Evolutionary conservation across 78 protist species (phyloP), one percentile per base, ranked within the genome.

Genomic region (Emiliania huxleyi): DNA sequence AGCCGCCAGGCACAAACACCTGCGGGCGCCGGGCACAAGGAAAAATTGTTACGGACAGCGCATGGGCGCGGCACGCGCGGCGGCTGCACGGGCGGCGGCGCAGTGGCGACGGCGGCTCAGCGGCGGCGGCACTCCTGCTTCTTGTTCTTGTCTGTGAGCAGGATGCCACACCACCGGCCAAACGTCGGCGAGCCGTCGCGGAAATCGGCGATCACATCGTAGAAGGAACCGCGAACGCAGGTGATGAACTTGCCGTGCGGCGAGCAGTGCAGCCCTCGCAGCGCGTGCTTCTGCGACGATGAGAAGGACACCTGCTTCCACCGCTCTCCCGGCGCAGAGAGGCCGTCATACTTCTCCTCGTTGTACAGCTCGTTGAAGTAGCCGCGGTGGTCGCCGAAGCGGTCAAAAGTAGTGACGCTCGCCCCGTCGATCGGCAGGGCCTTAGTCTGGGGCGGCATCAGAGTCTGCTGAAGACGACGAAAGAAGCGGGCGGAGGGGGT

Each of bases 361-460:
- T 90, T 90, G 81, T 23, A 90, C 29, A 90, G 83, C 85, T 90
- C 92, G 44, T 90, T 43, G 92, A 90, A 90, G 23, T 90, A 90
- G 21, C 92, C 92, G 22, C 92, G 75, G 23, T 19, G 38, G 55
- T 90, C 92, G 62, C 92, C 92, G 81, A 21, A 90, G n/a, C 92
- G 18, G 48, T 77, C 85, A 48, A 77, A 77, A 1, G 22, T 37
- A 29, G 85, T 77, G 35, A 77, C 85, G 46, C 33, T 15, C 85
- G 85, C 85, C 46, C 85, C 85, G 43, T 6, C 29, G 29, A 77
- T 48, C 1, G 85, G 48, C 37, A 77, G 48, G 33, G 0, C 46
- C n/a, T 18, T 21, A 18, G 48, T 37, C 33, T 0, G 33, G 33
- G 85, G 48, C 1, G 85, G n/a, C 85, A 77, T 77, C 12, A n/a